Evolutionary conservation across 495 filamentous ascomycete genomes (phyloP), one percentile per base, ranked within the genome.

Genomic region (Xylaria castorea): DNA sequence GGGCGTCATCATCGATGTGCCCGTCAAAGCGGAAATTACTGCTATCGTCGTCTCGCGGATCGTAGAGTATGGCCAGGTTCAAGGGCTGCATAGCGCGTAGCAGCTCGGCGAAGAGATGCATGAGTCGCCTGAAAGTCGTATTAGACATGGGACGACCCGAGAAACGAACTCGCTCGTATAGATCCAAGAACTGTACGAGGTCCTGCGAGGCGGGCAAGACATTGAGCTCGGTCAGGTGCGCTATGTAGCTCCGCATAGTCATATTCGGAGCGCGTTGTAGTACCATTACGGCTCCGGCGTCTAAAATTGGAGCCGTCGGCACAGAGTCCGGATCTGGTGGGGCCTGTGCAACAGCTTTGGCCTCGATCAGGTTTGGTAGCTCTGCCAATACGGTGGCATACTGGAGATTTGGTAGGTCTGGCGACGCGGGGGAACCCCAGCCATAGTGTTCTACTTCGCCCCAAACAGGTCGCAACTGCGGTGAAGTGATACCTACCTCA

Each of bases 291-390:
- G 91, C 89, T 16, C 88, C 85, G 2, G 90, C 86, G 66, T 88
- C 85, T 11, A 87, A 79, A 50, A 80, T 42, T 8, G 84, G 82
- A 34, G 81, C 82, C 3, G 84, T 74, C 12, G 81, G 68, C 16
- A 72, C 74, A 66, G 85, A 87, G 20, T 77, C 72, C 6, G 83
- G 81, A 69, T 94, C 91, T 0, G 86, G 81, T 1, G 92, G 92
- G 2, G 93, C 93, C 50, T 96, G 85, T 1, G 94, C 92, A 16
- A 96, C 90, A 8, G 94, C 96, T 81, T 94, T 94, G 0, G 94
- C 95, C 81, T 99, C 96, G 70, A 99, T 94, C 30, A 99, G 85
- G 76, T 97, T 92, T 2, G 95, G 93, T 18, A 99, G 85, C 82
- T 98, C 97, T 25, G 85, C 83, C 16, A 99, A 88, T n/a, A 99